Evolutionary conservation across 306 rosid genomes (phyloP), one percentile per base, ranked within the genome.

Genomic region (Vigna hirtella): DNA sequence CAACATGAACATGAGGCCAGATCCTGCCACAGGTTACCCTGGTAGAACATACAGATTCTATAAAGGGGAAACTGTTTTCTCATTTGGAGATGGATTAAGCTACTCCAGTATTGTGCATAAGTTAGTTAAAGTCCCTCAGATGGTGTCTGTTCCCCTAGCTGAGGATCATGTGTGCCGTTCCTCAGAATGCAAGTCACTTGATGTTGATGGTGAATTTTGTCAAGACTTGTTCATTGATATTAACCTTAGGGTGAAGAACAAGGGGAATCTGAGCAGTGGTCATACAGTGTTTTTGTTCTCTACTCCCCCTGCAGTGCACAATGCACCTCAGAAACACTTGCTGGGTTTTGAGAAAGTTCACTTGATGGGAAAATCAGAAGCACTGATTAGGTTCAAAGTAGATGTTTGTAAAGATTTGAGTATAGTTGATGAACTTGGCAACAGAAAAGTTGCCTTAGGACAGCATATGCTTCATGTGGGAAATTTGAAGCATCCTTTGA

Each of bases 1-100:
- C 14, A 84, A 90, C 80, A 96, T 96, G 98, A 96, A 89, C 88
- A 96, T 93, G 98, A 90, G 99, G 83, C 88, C 99, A 11, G 81
- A 89, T 81, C 82, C 96, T 52, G 63, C 90, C 3, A 90, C 51
- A 7, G 97, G 99, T 2, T 93, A 85, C 76, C 99, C 99, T 1
- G 99, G 98, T 6, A 85, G 99, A 81, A 79, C 90, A 61, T 96
- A 93, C 77, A 85, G 99, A 66, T 96, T 96, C 76, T 96, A 93
- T 76, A 90, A 87, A 38, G 99, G 99, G 0, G 90, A 85, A 82
- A 91, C 99, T 0, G 90, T 93, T 48, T 93, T 81, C 74, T 26
- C 94, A 9, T 96, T 96, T 70, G 98, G 99, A 53, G 91, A 96
- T 36, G 98, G 98, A 66, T 49, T 96, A 75, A 88, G 99, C 84